phyloP scores from a whole-genome alignment of 257 asterid genomes.

The Nicotiana paniculata region DNA sequence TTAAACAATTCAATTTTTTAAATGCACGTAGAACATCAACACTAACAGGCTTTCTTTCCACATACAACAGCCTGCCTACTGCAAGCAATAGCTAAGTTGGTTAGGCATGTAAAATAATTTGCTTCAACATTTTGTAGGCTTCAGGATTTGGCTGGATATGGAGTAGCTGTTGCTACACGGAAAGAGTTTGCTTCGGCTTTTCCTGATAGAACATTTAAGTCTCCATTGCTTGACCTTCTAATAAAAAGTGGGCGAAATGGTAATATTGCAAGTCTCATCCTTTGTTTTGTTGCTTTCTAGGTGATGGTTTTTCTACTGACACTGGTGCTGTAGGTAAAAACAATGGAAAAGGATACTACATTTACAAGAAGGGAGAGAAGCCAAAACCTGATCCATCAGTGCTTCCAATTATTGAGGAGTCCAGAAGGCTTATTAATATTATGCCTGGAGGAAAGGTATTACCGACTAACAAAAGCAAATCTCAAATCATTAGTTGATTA shows the following conservation, averaged over 20 bases:
- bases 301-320: neutral
- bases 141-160: constrained; percentile 93
- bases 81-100: neutral
- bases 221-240: constrained; percentile 76
- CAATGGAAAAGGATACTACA: constrained; percentile 88
- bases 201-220: constrained; percentile 58
- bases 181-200: constrained; percentile 52
- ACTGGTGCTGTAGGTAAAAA: constrained; percentile 60
- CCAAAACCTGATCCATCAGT: constrained; percentile 88
- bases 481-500: neutral
- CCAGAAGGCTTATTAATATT: constrained; percentile 66
- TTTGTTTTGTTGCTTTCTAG: neutral
- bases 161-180: constrained; percentile 67
- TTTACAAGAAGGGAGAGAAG: constrained; percentile 82
- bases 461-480: neutral
- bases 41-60: neutral
- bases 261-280: constrained; percentile 18
- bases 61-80: neutral
- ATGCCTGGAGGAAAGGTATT: constrained; percentile 95
- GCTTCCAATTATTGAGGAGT: constrained; percentile 73
- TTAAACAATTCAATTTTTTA: neutral
- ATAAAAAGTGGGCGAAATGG: constrained; percentile 85
- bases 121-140: constrained; percentile 47
- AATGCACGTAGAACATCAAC: neutral
- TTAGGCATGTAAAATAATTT: neutral